phyloP scores from a whole-genome alignment of 2,329 filamentous ascomycete genomes.

The Fonsecaea pedrosoi region DNA sequence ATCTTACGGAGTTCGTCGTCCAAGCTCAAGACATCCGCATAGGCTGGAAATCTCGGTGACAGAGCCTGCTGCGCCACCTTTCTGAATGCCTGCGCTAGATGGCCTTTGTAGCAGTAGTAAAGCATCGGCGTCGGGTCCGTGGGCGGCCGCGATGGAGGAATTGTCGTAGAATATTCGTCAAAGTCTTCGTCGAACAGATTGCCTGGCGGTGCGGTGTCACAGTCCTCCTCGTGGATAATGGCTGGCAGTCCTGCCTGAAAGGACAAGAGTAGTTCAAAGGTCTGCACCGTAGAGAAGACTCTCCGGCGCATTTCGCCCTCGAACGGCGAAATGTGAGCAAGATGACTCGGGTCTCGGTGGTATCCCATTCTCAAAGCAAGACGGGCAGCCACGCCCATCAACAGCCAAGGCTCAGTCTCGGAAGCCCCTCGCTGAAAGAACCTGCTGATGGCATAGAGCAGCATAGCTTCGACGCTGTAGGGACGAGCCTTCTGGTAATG shows the following conservation, averaged over 20 bases:
- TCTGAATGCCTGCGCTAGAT: conserved; percentile 2
- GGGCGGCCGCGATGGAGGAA: conserved; percentile 21
- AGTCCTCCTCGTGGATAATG: conserved; percentile 65
- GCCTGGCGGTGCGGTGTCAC: conserved; percentile 62
- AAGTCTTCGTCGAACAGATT: conserved; percentile 70
- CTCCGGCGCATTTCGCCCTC: conserved; percentile 49
- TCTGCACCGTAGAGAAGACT: conserved; percentile 46
- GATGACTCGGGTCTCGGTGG: conserved; percentile 50
- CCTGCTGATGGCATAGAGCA: conserved; percentile 16
- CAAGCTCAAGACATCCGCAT: conserved; percentile 32
- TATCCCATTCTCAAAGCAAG: conserved; percentile 49
- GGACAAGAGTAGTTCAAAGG: conserved; percentile 49
- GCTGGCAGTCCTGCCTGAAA: conserved; percentile 62
- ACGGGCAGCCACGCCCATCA: conserved; percentile 21
- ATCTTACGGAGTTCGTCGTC: conserved; percentile 36
- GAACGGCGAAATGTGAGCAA: conserved; percentile 46
- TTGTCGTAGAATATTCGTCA: conserved; percentile 45
- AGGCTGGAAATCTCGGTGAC: conserved; percentile 36
- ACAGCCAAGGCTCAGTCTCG: conserved; percentile 17
- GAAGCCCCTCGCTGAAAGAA: conserved; percentile 11
- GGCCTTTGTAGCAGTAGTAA: conserved; percentile 20
- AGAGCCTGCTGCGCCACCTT: conserved; percentile 37
- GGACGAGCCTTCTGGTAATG: conserved; percentile 61
- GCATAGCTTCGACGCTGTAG: conserved; percentile 20
- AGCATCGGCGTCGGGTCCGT: conserved; percentile 17